phyloP scores from a whole-genome alignment of 2,329 filamentous ascomycete species.

The Pseudocercospora eumusae region DNA sequence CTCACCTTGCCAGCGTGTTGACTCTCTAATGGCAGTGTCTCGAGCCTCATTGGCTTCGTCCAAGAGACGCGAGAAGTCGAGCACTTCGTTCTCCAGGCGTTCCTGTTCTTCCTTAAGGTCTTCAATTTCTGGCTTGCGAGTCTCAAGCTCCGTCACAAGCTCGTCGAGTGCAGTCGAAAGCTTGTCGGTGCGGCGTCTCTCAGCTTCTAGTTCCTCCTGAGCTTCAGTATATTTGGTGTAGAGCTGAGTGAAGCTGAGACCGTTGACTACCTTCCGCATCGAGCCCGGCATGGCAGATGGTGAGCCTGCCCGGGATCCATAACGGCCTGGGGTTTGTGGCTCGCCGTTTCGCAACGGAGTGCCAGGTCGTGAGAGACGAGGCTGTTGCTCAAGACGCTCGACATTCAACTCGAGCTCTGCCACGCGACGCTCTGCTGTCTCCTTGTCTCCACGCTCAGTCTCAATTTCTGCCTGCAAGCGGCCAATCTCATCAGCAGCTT shows the following conservation, averaged over 20 bases:
- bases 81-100: slow-evolving; percentile 74
- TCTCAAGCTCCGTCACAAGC: slow-evolving; percentile 81
- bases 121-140: slow-evolving; percentile 82
- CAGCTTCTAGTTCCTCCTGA: slow-evolving; percentile 71
- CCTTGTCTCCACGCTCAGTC: slow-evolving; percentile 59
- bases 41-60: slow-evolving; percentile 80
- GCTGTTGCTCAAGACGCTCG: slow-evolving; percentile 53
- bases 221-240: slow-evolving; percentile 63
- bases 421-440: slow-evolving; percentile 62
- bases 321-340: slow-evolving; percentile 32
- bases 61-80: slow-evolving; percentile 74
- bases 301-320: slow-evolving; percentile 49
- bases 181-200: slow-evolving; percentile 72
- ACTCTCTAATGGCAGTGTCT: slow-evolving; percentile 74
- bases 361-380: slow-evolving; percentile 44
- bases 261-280: slow-evolving; percentile 53
- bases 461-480: slow-evolving; percentile 53
- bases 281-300: slow-evolving; percentile 51
- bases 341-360: slow-evolving; percentile 54
- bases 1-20: slow-evolving; percentile 75
- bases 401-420: slow-evolving; percentile 66
- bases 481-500: slow-evolving; percentile 60
- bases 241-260: slow-evolving; percentile 63
- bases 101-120: slow-evolving; percentile 81
- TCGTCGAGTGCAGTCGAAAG: slow-evolving; percentile 78